A percentile compares a stretch with the other conserved stretches of the same genome.
Evolutionary conservation across 1,284 basidiomycete genomes (phyloP).

Genomic region (Xerocomus amazonicus): DNA sequence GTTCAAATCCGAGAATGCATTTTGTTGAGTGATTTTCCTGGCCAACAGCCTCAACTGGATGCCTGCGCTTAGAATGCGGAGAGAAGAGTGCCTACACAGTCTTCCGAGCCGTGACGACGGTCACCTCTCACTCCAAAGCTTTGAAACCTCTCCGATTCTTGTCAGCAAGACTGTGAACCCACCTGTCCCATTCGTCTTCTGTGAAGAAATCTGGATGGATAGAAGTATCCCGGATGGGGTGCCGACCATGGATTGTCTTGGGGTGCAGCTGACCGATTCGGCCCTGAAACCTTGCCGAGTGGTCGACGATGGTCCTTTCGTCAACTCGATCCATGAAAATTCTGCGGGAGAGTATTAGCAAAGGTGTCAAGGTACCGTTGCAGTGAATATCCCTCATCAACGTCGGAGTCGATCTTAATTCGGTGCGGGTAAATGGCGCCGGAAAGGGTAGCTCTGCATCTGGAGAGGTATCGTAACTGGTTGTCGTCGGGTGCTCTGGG

Average conservation of each 20-base stretch:
- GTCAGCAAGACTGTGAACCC: no score
- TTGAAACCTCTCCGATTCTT: no score
- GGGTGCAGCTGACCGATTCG: neutral
- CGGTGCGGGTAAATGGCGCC: slow-evolving; percentile 20
- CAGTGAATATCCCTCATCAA: neutral
- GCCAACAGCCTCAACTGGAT: no score
- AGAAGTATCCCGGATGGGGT: neutral
- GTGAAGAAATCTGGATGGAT: neutral
- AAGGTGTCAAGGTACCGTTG: slow-evolving; percentile 16
- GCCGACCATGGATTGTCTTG: neutral
- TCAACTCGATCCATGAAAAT: no score
- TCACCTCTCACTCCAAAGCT: no score
- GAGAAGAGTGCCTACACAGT: no score
- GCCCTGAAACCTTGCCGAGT: neutral
- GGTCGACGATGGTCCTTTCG: neutral
- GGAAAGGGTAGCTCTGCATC: neutral
- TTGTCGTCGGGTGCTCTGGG: no score
- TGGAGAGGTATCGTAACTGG: no score
- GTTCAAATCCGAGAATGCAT: no score
- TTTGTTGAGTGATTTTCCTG: no score
- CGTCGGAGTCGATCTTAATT: slow-evolving; percentile 3
- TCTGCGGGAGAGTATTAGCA: slow-evolving; percentile 4
- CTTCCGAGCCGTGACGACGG: no score
- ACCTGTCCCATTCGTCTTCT: neutral
- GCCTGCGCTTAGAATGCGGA: no score